These are phyloP conservation scores for Maudiozyma saulgeensis DNA, from an alignment of 805 yeast species.

Conservation along the genomic window DNA sequence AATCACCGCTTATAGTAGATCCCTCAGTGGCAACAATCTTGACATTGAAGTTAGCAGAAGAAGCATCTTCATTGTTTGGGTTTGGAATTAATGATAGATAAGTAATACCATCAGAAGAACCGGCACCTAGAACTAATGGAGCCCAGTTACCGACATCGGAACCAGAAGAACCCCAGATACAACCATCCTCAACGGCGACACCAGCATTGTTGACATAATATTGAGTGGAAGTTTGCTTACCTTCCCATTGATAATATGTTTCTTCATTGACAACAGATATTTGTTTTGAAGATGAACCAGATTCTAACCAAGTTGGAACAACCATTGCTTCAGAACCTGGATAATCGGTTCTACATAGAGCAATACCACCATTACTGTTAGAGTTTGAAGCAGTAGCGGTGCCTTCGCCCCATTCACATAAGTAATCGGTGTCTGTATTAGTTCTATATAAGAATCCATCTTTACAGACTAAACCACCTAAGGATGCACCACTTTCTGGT, in stretches of 20 bases:
- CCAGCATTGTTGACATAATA: conserved; percentile 97
- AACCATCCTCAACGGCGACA: conserved; percentile 80
- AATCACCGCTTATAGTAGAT: conserved; percentile 59
- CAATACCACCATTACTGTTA: conserved; percentile 53
- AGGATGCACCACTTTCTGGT: conserved; percentile 81
- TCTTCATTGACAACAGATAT: conserved; percentile 74
- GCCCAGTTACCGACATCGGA: conserved; percentile 96
- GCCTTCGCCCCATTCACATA: conserved; percentile 82
- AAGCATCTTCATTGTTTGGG: conserved; percentile 70
- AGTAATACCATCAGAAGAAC: conserved; percentile 59
- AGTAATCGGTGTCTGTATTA: conserved; percentile 52
- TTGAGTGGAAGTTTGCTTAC: conserved; percentile 81
- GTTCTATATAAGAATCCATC: conserved; percentile 77
- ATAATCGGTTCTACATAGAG: conserved; percentile 96
- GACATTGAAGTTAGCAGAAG: conserved; percentile 53
- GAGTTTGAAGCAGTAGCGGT: conserved; percentile 62
- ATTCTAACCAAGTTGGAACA: conserved; percentile 73
- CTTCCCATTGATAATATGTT: conserved; percentile 73
- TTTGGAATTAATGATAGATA: conserved; percentile 90
- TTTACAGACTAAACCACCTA: conserved; percentile 88
- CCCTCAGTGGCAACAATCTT: conserved; percentile 67
- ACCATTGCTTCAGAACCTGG: conserved; percentile 99
- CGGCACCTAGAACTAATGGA: conserved; percentile 91
- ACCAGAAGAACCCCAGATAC: conserved; percentile 82
- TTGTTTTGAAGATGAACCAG: conserved; percentile 62